Evolutionary conservation across 805 yeast genomes (phyloP).

Genomic region (Gaillardinia entomophila): DNA sequence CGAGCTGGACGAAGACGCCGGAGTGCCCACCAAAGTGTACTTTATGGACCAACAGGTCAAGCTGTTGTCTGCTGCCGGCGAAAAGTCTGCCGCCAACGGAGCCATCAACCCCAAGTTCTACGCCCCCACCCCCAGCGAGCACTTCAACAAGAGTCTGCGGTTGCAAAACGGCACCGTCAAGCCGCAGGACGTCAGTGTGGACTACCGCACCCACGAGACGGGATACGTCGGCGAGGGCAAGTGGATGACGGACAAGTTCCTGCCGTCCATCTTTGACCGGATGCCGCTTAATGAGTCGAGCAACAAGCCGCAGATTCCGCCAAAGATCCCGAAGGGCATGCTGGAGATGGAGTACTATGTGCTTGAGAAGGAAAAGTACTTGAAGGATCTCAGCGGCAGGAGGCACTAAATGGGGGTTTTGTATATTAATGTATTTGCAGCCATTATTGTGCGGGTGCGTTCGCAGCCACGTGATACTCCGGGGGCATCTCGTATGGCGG

Average conservation of each 20-base stretch:
- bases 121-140: constrained; percentile 47
- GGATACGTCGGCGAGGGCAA: constrained; percentile 40
- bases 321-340: constrained; percentile 38
- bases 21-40: constrained; percentile 30
- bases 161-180: constrained; percentile 15
- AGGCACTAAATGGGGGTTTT: constrained; percentile 10
- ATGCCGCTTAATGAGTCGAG: constrained; percentile 15
- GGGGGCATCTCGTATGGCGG: no score
- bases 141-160: constrained; percentile 17
- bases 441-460: no score
- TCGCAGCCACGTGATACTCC: no score
- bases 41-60: constrained; percentile 29
- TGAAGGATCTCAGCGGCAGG: constrained; percentile 33
- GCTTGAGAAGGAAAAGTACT: constrained; percentile 33
- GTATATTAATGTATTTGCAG: no score
- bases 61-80: constrained; percentile 17
- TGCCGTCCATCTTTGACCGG: constrained; percentile 32
- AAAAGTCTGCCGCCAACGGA: constrained; percentile 5
- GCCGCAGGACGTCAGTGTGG: constrained; percentile 17
- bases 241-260: constrained; percentile 17
- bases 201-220: constrained; percentile 23
- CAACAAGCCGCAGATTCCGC: constrained; percentile 37
- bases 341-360: constrained; percentile 38
- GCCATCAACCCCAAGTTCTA: constrained; percentile 24
- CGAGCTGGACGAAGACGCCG: constrained; percentile 12